phyloP scores from a whole-genome alignment of 352 stramenopile genomes.

The Globisporangium heterothallicum region DNA sequence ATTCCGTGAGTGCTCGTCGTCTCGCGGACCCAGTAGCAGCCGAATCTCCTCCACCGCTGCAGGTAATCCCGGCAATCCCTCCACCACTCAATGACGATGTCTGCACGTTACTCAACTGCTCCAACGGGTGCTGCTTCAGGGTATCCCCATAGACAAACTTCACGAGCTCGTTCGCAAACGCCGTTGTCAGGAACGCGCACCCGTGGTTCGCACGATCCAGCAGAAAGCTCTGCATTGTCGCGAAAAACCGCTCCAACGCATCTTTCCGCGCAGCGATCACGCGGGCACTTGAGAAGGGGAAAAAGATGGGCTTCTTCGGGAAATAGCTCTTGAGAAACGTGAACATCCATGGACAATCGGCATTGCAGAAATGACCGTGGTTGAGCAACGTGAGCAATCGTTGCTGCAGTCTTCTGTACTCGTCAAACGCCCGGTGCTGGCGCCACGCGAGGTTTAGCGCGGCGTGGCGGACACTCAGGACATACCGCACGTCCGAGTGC shows the following conservation, averaged over 20 bases:
- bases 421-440: constrained; percentile 55
- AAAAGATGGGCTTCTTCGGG: constrained; percentile 57
- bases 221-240: constrained; percentile 48
- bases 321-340: constrained; percentile 78
- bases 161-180: constrained; percentile 40
- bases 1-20: constrained; percentile 16
- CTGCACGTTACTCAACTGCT: constrained; percentile 10
- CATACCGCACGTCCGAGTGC: constrained; percentile 51
- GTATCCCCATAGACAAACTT: constrained; percentile 63
- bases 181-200: constrained; percentile 30
- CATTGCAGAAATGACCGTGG: constrained; percentile 69
- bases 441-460: constrained; percentile 36
- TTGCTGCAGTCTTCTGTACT: constrained; percentile 69
- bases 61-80: neutral
- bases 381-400: constrained; percentile 52
- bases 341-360: constrained; percentile 67
- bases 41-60: neutral
- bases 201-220: constrained; percentile 55
- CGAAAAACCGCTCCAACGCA: constrained; percentile 53
- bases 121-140: constrained; percentile 39
- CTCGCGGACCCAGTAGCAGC: neutral
- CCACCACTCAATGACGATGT: too few relatives aligned
- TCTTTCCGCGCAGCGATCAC: constrained; percentile 42
- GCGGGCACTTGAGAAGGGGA: constrained; percentile 33
- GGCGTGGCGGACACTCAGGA: constrained; percentile 41